These are phyloP conservation scores for Blastomyces parvus DNA, from an alignment of 2,329 filamentous ascomycete genomes.

Conservation along the genomic window DNA sequence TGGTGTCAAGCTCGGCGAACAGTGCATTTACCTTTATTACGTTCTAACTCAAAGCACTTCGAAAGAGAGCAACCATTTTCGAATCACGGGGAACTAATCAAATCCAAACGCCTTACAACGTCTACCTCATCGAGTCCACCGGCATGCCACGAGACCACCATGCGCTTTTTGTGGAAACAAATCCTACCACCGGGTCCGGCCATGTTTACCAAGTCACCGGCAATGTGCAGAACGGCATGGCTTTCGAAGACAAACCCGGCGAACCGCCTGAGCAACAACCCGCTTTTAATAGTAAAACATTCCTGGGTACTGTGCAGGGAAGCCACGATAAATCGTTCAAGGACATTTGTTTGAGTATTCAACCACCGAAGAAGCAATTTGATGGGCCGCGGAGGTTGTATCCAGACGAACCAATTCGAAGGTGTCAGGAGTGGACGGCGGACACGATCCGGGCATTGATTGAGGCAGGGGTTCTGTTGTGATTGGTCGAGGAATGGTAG, in stretches of 20 bases:
- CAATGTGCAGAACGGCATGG: conserved; percentile 25
- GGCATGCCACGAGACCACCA: conserved; percentile 22
- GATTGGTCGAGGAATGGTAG: not conserved
- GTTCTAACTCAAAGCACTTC: not conserved
- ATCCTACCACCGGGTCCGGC: conserved; percentile 14
- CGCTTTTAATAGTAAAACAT: conserved; percentile 14
- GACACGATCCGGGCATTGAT: not conserved
- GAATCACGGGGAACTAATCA: not conserved
- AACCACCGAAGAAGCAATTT: conserved; percentile 8
- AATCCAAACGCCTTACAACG: conserved; percentile 15
- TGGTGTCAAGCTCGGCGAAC: not conserved
- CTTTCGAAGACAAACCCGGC: conserved; percentile 17
- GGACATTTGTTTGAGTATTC: not conserved
- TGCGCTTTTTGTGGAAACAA: conserved; percentile 21
- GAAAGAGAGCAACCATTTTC: not conserved
- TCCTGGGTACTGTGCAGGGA: conserved; percentile 18
- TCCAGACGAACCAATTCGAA: not conserved
- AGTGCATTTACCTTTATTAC: not conserved
- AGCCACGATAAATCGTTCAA: not conserved
- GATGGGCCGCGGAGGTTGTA: conserved; percentile 2
- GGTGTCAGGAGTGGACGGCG: conserved; percentile 4
- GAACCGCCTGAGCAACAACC: conserved; percentile 17
- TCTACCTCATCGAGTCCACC: conserved; percentile 17
- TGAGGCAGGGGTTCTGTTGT: not conserved
- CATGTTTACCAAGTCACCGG: conserved; percentile 23